These are phyloP conservation scores for Wickerhamiella vanderwaltii DNA, from an alignment of 805 yeast species.

Conservation along the genomic window DNA sequence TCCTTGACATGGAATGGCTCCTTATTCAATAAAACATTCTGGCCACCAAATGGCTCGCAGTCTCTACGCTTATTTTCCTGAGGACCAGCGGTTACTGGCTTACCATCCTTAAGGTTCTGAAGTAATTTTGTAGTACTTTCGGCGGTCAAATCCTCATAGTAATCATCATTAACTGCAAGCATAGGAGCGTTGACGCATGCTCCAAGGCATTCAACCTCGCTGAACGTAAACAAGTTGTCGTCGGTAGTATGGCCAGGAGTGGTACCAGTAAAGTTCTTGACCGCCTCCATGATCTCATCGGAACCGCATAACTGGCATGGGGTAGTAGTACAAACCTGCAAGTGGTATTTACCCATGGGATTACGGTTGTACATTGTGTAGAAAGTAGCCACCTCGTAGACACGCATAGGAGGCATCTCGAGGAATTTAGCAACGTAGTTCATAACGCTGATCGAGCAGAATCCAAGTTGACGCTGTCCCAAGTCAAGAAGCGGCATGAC, in stretches of 20 bases:
- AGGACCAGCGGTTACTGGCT: constrained; percentile 55
- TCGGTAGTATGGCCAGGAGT: constrained; percentile 67
- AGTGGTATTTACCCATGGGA: constrained; percentile 74
- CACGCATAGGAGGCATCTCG: constrained; percentile 91
- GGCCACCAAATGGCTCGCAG: constrained; percentile 69
- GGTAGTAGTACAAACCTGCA: constrained; percentile 81
- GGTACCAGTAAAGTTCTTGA: constrained; percentile 46
- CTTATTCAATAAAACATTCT: constrained; percentile 44
- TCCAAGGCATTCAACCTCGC: constrained; percentile 84
- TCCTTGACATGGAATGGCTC: constrained; percentile 50
- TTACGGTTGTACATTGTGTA: constrained; percentile 82
- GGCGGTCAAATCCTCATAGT: constrained; percentile 66
- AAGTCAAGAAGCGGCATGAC: constrained; percentile 77
- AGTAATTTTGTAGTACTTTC: constrained; percentile 50
- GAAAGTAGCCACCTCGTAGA: constrained; percentile 83
- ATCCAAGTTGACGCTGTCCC: constrained; percentile 80
- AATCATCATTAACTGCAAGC: constrained; percentile 75
- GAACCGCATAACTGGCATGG: constrained; percentile 80
- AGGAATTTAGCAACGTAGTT: constrained; percentile 74
- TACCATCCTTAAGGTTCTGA: constrained; percentile 52
- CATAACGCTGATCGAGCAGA: constrained; percentile 78
- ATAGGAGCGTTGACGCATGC: constrained; percentile 89
- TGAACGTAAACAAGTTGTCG: constrained; percentile 65
- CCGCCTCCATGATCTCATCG: constrained; percentile 64
- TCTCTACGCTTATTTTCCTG: constrained; percentile 46